Conservation (phyloP, 2,329 filamentous ascomycete species). For the Sporothrix brunneoviolacea region DNA sequence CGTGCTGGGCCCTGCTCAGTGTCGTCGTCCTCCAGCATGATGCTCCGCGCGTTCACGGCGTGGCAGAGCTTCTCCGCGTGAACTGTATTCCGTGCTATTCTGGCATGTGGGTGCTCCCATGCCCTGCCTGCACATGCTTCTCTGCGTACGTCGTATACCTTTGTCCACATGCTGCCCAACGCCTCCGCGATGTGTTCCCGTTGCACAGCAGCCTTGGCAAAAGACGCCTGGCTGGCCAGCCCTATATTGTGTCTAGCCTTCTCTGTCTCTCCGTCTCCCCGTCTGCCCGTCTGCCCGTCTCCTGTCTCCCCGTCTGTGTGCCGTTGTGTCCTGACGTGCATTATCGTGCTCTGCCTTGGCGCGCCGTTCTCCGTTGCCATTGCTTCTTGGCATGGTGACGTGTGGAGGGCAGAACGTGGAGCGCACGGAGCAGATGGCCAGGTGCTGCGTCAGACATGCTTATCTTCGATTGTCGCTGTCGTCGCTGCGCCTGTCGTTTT, state of each 20-base stretch:
- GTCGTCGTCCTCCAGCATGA: no score
- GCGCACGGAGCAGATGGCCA: background rate
- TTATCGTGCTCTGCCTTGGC: conserved; percentile 5
- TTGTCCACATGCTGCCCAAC: no score
- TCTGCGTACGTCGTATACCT: no score
- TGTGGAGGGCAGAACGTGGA: background rate
- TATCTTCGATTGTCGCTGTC: background rate
- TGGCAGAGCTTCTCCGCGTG: no score
- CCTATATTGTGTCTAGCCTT: no score
- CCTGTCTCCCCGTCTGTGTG: background rate
- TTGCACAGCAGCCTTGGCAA: conserved; percentile 8
- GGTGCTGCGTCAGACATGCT: background rate
- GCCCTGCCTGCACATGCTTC: no score
- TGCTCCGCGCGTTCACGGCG: no score
- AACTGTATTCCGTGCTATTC: no score
- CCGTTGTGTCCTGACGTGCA: conserved; percentile 1
- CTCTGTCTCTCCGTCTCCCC: background rate
- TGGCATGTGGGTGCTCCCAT: no score
- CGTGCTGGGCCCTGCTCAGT: no score
- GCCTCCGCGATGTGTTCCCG: no score
- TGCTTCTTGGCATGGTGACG: background rate
- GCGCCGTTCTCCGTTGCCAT: background rate
- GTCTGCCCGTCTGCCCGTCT: background rate
- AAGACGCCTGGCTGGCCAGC: background rate
- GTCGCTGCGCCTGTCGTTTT: no score